Evolutionary conservation across 2,329 filamentous ascomycete species (phyloP).

Genomic region (Sclerotinia sclerotiorum): DNA sequence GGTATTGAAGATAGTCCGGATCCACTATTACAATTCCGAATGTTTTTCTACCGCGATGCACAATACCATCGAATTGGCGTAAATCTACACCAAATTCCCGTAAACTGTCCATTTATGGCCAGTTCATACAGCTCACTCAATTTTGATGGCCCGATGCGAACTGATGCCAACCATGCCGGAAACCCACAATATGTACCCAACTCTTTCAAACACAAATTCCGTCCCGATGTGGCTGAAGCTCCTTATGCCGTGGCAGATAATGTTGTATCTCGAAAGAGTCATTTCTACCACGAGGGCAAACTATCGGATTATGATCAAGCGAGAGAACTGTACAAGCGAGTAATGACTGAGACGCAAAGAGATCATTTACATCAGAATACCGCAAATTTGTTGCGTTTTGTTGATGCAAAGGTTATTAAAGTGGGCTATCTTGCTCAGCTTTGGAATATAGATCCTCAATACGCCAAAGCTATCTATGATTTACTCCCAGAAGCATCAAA

Average conservation of each 20-base stretch:
- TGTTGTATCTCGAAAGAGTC: conserved; percentile 13
- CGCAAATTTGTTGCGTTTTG: conserved; percentile 9
- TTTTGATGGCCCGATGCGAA: conserved; percentile 42
- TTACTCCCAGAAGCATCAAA: conserved; percentile 17
- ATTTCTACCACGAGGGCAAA: conserved; percentile 10
- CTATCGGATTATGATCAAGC: conserved; percentile 30
- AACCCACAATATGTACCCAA: conserved; percentile 45
- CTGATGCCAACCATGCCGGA: conserved; percentile 48
- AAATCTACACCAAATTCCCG: conserved; percentile 58
- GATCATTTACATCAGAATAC: conserved; percentile 14
- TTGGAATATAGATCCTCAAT: conserved; percentile 44
- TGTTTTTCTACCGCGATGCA: conserved; percentile 68
- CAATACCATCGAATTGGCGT: conserved; percentile 57
- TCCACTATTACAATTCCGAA: conserved; percentile 64
- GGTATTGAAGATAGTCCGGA: conserved; percentile 68
- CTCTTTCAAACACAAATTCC: conserved; percentile 55
- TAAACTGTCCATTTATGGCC: conserved; percentile 40
- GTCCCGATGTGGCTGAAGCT: conserved; percentile 65
- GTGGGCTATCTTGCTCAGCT: conserved; percentile 49
- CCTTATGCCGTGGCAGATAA: conserved; percentile 51
- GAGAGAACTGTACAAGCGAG: conserved; percentile 16
- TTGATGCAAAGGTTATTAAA: conserved; percentile 13
- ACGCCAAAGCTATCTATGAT: conserved; percentile 17
- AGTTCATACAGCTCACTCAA: conserved; percentile 37
- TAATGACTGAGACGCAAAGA: conserved; percentile 10